A percentile compares a stretch with the other conserved stretches of the same genome.
Evolutionary conservation across 768 basidiomycete species (phyloP).

Genomic region (Termitomyces sp.): DNA sequence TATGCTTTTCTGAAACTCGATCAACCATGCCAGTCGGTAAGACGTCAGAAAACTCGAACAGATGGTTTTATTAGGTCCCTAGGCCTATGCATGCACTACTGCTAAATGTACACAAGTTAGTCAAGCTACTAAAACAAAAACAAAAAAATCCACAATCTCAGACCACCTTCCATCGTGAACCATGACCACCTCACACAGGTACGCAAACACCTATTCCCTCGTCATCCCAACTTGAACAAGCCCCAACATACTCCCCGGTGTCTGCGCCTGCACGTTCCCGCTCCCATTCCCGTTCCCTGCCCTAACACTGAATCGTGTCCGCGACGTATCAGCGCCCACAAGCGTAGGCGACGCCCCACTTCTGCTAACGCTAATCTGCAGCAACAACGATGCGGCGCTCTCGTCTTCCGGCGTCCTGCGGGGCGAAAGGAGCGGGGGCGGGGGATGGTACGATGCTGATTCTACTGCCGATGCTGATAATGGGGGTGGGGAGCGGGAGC

Average conservation of each 20-base stretch:
- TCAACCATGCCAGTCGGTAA: too few species aligned
- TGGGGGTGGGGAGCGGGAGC: background rate
- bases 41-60: too few species aligned
- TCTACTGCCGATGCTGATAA: too few species aligned
- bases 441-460: conserved; percentile 8
- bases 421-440: conserved; percentile 13
- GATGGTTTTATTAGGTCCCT: too few species aligned
- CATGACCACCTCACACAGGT: background rate
- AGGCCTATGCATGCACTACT: too few species aligned
- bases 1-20: too few species aligned
- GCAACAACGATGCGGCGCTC: conserved; percentile 62
- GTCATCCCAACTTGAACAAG: conserved; percentile 2
- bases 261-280: conserved; percentile 18
- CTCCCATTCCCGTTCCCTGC: background rate
- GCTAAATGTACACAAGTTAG: too few species aligned
- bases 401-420: conserved; percentile 64
- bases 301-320: background rate
- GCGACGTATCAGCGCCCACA: background rate
- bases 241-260: conserved; percentile 23
- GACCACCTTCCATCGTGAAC: too few species aligned
- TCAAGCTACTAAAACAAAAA: too few species aligned
- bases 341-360: background rate
- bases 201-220: background rate
- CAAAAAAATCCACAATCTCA: too few species aligned
- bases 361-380: conserved; percentile 54